A percentile compares a stretch with the other conserved stretches of the same genome.
phyloP scores from a whole-genome alignment of 495 filamentous ascomycete genomes.

The Daldinia childiae region DNA sequence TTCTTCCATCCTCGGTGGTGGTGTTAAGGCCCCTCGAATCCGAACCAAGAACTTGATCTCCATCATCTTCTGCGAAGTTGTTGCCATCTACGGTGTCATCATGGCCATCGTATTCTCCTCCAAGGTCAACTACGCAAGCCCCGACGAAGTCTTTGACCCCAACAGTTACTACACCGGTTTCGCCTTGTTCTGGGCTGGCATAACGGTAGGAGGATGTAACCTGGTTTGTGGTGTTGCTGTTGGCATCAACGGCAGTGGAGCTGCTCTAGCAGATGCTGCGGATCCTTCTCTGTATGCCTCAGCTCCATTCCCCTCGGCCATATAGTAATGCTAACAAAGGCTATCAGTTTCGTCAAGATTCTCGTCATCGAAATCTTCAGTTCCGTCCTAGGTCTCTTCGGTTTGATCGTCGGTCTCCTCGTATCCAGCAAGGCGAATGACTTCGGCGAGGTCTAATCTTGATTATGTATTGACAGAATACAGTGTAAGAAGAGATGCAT shows the following conservation, averaged over 20 bases:
- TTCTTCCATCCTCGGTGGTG: slow-evolving; percentile 96
- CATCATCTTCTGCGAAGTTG: slow-evolving; percentile 99
- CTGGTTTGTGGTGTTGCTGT: slow-evolving; percentile 95
- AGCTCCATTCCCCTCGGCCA: neutral
- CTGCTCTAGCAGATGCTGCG: slow-evolving; percentile 94
- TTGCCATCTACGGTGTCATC: slow-evolving; percentile 99
- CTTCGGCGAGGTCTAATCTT: slow-evolving; percentile 64
- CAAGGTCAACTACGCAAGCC: slow-evolving; percentile 76
- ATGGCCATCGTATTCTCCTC: slow-evolving; percentile 98
- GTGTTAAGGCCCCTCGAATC: slow-evolving; percentile 94
- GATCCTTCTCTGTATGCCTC: slow-evolving; percentile 83
- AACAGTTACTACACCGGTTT: slow-evolving; percentile 94
- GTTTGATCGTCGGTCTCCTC: slow-evolving; percentile 92
- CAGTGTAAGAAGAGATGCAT: slow-evolving; percentile 43
- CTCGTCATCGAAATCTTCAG: slow-evolving; percentile 99
- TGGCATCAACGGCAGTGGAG: slow-evolving; percentile 97
- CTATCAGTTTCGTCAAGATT: slow-evolving; percentile 91
- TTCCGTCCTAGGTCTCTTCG: slow-evolving; percentile 96
- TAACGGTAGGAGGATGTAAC: slow-evolving; percentile 95
- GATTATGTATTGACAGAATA: slow-evolving; percentile 18
- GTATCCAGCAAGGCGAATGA: slow-evolving; percentile 81
- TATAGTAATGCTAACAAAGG: slow-evolving; percentile 39
- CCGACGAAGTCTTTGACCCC: slow-evolving; percentile 68
- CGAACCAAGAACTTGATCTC: slow-evolving; percentile 99
- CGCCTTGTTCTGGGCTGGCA: slow-evolving; percentile 93